Conservation (phyloP, 2,329 filamentous ascomycete species). For the Ophiostoma populinum region DNA sequence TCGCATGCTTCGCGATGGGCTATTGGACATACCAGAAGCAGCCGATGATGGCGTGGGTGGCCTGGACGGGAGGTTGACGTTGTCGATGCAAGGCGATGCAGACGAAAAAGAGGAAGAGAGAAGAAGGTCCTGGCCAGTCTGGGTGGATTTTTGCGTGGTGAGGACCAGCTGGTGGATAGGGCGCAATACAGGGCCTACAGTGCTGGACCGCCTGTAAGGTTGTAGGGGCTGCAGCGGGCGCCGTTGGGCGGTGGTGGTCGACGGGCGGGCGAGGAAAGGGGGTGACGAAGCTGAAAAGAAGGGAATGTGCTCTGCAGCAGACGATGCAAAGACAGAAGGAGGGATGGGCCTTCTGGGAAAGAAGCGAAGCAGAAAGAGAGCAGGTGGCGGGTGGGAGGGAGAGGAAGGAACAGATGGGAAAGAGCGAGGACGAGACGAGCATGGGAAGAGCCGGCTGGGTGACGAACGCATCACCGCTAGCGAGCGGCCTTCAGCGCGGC, state of each 20-base stretch:
- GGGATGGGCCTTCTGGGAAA: background rate
- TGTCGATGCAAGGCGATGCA: background rate
- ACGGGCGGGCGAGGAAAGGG: too few species aligned
- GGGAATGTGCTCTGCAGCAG: too few species aligned
- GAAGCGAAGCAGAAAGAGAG: background rate
- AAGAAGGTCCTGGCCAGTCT: background rate
- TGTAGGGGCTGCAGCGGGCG: background rate
- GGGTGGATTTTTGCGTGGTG: background rate
- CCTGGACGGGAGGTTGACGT: conserved; percentile 1
- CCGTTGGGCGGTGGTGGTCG: conserved; percentile 1
- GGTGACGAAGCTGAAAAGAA: background rate
- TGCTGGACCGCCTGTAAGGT: too few species aligned
- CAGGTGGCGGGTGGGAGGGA: conserved; percentile 3
- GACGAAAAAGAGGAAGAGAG: conserved; percentile 3
- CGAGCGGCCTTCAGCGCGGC: too few species aligned
- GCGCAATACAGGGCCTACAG: too few species aligned
- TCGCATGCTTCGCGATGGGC: conserved; percentile 8
- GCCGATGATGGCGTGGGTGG: conserved; percentile 5
- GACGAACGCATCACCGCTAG: too few species aligned
- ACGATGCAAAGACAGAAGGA: background rate
- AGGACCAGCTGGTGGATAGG: background rate
- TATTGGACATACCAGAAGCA: conserved; percentile 10
- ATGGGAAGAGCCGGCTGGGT: background rate
- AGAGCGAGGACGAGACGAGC: background rate
- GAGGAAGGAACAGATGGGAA: background rate